Evolutionary conservation across 2,329 filamentous ascomycete genomes (phyloP), one percentile per base, ranked within the genome.

Genomic region (Fusarium phyllophilum): DNA sequence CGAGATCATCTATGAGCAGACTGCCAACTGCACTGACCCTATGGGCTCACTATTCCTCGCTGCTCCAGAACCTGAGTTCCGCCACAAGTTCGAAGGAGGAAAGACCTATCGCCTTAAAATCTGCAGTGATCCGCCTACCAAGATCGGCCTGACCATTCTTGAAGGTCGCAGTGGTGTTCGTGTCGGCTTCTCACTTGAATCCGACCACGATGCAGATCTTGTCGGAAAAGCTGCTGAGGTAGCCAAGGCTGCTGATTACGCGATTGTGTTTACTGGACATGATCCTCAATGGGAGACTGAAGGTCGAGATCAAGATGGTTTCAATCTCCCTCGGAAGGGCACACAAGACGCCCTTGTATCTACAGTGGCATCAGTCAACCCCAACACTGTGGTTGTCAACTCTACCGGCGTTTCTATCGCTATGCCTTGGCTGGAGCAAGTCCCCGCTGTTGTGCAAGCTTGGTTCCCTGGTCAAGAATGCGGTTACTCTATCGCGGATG

Each of bases 381-480:
- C 87, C 1, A 90, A 89, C 34, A 87, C 89, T 1, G 85, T 89
- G 2, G 86, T 93, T 3, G 87, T 92, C 3, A 88, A 91, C 72
- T 90, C 91, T 41, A 91, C 89, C 0, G 91, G 90, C 31, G 90
- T 90, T 0, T 89, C 90, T 3, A 82, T 89, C 12, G 83, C 85
- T 3, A 86, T 90, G 86, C 88, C 88, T 0, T 90, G 88, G 88
- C 80, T 85, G 2, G 78, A 83, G 8, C 78, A 85, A 31, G 85
- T 91, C 14, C 87, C 87, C 5, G 89, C 87, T 11, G 86, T 92
- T 39, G 74, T 92, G 6, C 90, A 87, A 77, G 88, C 89, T n/a
- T 92, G 90, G 90, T 93, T 92, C 75, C 89, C 90, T 51, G 91
- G 91, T 6, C 91, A 93, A 76, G 91, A 93, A 81, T 87, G 87